Evolutionary conservation across 169 alveolate species (phyloP).

Genomic region (Hepatocystis sp.): DNA sequence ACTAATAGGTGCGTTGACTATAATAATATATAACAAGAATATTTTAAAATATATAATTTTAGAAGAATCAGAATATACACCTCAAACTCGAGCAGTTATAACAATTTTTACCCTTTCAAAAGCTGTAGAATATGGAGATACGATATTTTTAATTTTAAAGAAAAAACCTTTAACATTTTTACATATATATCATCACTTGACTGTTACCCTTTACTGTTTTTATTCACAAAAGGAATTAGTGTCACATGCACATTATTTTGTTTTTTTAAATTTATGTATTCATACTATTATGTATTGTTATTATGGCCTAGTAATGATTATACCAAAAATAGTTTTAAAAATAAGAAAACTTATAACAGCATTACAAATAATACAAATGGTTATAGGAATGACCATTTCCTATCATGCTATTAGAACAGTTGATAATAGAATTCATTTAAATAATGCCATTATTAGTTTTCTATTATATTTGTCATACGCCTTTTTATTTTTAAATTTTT

Average conservation of each 20-base stretch:
- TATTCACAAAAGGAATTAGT: conserved; percentile 80
- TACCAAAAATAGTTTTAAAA: conserved; percentile 17
- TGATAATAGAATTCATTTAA: conserved; percentile 20
- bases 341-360: conserved; percentile 33
- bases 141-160: conserved; percentile 76
- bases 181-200: conserved; percentile 83
- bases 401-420: conserved; percentile 47
- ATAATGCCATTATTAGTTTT: conserved; percentile 57
- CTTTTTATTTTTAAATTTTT: conserved; percentile 59
- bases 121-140: conserved; percentile 84
- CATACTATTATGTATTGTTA: conserved; percentile 85
- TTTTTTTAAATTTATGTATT: conserved; percentile 78
- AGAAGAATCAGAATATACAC: conserved; percentile 61
- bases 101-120: conserved; percentile 80
- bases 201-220: conserved; percentile 83
- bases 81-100: conserved; percentile 80
- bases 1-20: conserved; percentile 23
- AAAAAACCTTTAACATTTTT: conserved; percentile 81
- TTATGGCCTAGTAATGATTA: conserved; percentile 77
- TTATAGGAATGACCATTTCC: conserved; percentile 61
- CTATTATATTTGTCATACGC: conserved; percentile 49
- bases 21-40: conserved; percentile 22
- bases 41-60: conserved; percentile 26
- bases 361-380: conserved; percentile 56
- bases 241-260: conserved; percentile 84